Evolutionary conservation across 2,329 filamentous ascomycete genomes (phyloP), one percentile per base, ranked within the genome.

Genomic region (Lomentospora prolificans): DNA sequence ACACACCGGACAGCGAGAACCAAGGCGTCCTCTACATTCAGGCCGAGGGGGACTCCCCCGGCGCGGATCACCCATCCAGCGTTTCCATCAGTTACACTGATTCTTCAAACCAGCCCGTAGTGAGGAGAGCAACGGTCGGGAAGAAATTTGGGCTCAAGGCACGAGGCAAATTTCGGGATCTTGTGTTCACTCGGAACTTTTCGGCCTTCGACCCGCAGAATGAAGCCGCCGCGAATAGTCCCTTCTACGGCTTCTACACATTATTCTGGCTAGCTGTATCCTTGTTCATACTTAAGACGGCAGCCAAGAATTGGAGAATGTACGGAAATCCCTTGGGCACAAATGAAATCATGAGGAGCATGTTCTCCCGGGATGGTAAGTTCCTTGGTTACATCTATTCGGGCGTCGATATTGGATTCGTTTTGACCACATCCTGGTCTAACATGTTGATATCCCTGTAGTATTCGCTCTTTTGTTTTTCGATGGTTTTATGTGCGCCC

Each of bases 171-270:
- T 71, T 78, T 44, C 68, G 70, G 10, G 72, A 75, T 55, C 70
- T 89, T 48, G 79, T 88, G 53, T 91, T 90, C 64, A 89, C 85
- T 0, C 75, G 80, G 24, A 83, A 85, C 58, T 87, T 89, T 63
- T 87, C 85, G 4, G 78, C 84, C 0, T 90, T 91, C 66, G 87
- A 91, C 67, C 77, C 84, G 9, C 82, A 87, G 60, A 90, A 90
- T 63, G 75, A 78, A 4, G 71, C 72, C 1, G 79, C 81, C 2
- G 77, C 79, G 3, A 82, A 84, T 51, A 89, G 83, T 44, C 84
- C 84, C 0, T 91, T 90, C 62, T 82, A 87, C 65, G 88, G 88
- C 28, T 91, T 91, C 71, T 90, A 88, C 64, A 87, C 84, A 0
- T 72, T 92, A 0, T 90, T 90, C 67, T 91, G 88, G 87, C 77